A percentile compares a stretch with the other conserved stretches of the same genome.
phyloP scores from a whole-genome alignment of 108 stramenopile genomes.

The Fragilariopsis cylindrus region DNA sequence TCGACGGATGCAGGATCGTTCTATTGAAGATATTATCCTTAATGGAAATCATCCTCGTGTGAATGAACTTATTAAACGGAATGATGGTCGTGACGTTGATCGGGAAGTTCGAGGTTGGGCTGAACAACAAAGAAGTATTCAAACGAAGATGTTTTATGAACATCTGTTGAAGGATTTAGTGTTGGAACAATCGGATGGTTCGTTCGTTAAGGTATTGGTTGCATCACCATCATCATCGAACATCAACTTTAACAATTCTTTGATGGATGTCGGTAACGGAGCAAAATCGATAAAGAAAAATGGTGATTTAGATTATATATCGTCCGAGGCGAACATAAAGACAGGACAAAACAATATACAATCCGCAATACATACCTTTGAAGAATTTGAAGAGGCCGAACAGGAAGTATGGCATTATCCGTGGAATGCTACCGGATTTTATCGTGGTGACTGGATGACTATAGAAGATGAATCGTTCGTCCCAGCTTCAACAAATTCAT shows the following conservation, averaged over 20 bases:
- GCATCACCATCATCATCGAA: conserved; percentile 10
- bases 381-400: neutral
- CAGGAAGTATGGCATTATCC: conserved; percentile 68
- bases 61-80: conserved; percentile 48
- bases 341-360: neutral
- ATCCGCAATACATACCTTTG: conserved; percentile 14
- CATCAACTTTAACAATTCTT: neutral
- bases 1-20: conserved; percentile 35
- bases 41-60: conserved; percentile 43
- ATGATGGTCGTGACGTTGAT: conserved; percentile 55
- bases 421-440: conserved; percentile 85
- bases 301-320: conserved; percentile 8
- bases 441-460: conserved; percentile 73
- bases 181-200: conserved; percentile 11
- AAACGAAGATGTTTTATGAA: conserved; percentile 5
- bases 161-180: conserved; percentile 4
- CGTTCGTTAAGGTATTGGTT: conserved; percentile 14
- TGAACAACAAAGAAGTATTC: conserved; percentile 11
- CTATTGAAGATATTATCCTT: conserved; percentile 17
- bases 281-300: neutral
- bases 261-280: neutral
- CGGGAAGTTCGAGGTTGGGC: conserved; percentile 50
- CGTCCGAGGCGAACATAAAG: conserved; percentile 8
- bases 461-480: conserved; percentile 12
- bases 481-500: neutral